A percentile compares a stretch with the other conserved stretches of the same genome.
Evolutionary conservation across 257 asterid genomes (phyloP).

Genomic region (Solanum virginianum): DNA sequence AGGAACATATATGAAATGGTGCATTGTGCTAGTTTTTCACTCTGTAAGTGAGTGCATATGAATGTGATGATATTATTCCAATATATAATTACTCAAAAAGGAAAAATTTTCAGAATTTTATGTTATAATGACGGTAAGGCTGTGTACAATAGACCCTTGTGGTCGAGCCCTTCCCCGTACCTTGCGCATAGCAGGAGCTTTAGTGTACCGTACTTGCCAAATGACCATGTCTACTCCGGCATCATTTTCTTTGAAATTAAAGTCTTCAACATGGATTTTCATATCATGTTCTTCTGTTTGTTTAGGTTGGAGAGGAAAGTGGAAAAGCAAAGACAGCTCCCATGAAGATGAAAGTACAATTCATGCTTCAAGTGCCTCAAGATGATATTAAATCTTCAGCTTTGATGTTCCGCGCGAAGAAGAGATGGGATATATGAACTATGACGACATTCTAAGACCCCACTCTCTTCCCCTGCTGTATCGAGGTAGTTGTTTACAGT

Average conservation of each 20-base stretch:
- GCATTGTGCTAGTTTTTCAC: not conserved
- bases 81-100: not conserved
- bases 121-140: not conserved
- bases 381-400: slow-evolving; percentile 59
- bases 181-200: too few species aligned
- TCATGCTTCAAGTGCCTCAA: slow-evolving; percentile 95
- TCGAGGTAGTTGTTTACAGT: not conserved
- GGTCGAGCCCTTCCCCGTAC: too few species aligned
- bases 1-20: not conserved
- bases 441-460: not conserved
- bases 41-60: not conserved
- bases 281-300: not conserved
- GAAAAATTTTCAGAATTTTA: not conserved
- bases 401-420: slow-evolving; percentile 79
- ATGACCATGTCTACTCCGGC: not conserved
- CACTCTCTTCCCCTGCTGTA: not conserved
- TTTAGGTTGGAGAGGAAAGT: slow-evolving; percentile 73
- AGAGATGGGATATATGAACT: slow-evolving; percentile 79
- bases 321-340: slow-evolving; percentile 85
- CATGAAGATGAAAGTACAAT: slow-evolving; percentile 83
- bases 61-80: not conserved
- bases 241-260: not conserved
- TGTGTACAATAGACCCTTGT: too few species aligned
- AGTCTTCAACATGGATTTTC: not conserved
- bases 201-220: not conserved